Conservation (phyloP, 2,329 filamentous ascomycete genomes). For the Fonsecaea nubica region DNA sequence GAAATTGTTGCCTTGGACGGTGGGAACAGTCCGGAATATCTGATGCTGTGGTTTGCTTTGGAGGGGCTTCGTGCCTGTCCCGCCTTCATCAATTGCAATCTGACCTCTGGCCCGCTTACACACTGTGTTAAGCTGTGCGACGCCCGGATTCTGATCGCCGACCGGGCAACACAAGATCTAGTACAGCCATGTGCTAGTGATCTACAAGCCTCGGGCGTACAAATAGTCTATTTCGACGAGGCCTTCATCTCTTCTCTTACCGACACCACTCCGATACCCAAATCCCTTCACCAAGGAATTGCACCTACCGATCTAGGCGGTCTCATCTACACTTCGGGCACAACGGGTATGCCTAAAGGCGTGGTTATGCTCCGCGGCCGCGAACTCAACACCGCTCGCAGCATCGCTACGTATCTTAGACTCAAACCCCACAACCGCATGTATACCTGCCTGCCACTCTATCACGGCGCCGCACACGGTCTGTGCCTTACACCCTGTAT, state of each 20-base stretch:
- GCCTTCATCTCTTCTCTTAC: constrained; percentile 52
- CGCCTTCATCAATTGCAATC: constrained; percentile 70
- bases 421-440: constrained; percentile 61
- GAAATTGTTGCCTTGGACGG: constrained; percentile 72
- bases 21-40: constrained; percentile 70
- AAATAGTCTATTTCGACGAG: constrained; percentile 62
- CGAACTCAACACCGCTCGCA: constrained; percentile 39
- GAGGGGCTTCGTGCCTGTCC: constrained; percentile 71
- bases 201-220: constrained; percentile 62
- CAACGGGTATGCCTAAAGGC: constrained; percentile 76
- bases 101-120: constrained; percentile 66
- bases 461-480: constrained; percentile 73
- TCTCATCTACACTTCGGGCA: constrained; percentile 79
- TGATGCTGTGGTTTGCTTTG: constrained; percentile 69
- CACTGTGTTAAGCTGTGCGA: constrained; percentile 69
- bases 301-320: constrained; percentile 62
- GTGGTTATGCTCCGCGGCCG: constrained; percentile 49
- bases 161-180: constrained; percentile 60
- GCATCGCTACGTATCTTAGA: constrained; percentile 44
- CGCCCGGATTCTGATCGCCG: constrained; percentile 64
- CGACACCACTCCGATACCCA: constrained; percentile 59
- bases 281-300: constrained; percentile 61
- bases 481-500: constrained; percentile 55
- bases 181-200: constrained; percentile 55
- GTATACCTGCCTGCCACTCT: constrained; percentile 79